Percentiles rank a stretch among this genome's conserved stretches.
Evolutionary conservation across 169 alveolate genomes (phyloP).

Genomic region (Hepatocystis sp.): DNA sequence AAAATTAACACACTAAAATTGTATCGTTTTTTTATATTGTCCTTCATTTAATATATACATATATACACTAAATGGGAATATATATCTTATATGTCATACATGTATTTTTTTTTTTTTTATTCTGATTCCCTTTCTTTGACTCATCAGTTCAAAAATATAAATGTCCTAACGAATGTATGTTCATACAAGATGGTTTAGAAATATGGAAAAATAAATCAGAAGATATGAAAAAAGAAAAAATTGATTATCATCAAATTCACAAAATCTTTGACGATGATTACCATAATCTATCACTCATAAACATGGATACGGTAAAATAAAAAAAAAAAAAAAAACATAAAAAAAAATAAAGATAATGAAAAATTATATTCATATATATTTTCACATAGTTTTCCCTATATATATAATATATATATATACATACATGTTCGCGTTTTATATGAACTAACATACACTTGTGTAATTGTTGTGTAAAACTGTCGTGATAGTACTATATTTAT

Average conservation of each 20-base stretch:
- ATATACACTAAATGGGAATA: background rate
- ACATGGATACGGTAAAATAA: slow-evolving; percentile 42
- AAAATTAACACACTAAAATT: background rate
- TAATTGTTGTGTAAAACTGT: too few relatives aligned
- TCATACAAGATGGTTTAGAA: slow-evolving; percentile 76
- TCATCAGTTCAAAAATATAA: slow-evolving; percentile 59
- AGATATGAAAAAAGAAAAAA: slow-evolving; percentile 16
- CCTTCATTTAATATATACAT: background rate
- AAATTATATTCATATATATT: background rate
- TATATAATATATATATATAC: too few relatives aligned
- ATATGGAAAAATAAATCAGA: slow-evolving; percentile 68
- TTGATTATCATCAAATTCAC: slow-evolving; percentile 27
- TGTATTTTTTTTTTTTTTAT: slow-evolving; percentile 1
- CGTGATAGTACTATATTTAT: too few relatives aligned
- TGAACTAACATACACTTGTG: too few relatives aligned
- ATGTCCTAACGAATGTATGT: slow-evolving; percentile 66
- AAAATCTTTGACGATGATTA: slow-evolving; percentile 69
- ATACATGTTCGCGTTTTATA: too few relatives aligned
- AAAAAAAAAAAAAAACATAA: background rate
- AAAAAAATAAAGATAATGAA: background rate
- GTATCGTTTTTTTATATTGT: background rate
- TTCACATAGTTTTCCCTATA: background rate
- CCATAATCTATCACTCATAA: slow-evolving; percentile 33
- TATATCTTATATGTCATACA: background rate
- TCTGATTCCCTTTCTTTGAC: background rate